These are phyloP conservation scores for Xylaria longipes DNA, from an alignment of 495 filamentous ascomycete genomes.

Conservation along the genomic window DNA sequence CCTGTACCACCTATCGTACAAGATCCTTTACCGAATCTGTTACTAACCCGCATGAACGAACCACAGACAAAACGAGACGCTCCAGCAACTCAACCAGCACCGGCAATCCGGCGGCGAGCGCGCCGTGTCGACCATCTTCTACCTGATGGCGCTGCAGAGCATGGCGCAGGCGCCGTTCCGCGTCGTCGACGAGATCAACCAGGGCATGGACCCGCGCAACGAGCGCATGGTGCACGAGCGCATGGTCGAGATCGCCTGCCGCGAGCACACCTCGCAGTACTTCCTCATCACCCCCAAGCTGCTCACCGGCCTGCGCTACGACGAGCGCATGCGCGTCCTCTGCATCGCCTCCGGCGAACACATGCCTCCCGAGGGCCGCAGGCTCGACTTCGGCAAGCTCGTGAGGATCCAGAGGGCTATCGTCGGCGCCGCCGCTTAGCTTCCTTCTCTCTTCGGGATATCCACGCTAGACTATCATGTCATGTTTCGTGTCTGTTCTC, in stretches of 20 bases:
- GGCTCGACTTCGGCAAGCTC: constrained; percentile 63
- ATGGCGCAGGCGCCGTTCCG: constrained; percentile 97
- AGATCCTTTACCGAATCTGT: background rate
- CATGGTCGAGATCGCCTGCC: constrained; percentile 93
- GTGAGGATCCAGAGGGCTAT: constrained; percentile 51
- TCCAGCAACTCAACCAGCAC: constrained; percentile 85
- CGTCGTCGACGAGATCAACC: constrained; percentile 99
- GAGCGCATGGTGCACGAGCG: constrained; percentile 97
- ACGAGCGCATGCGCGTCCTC: constrained; percentile 87
- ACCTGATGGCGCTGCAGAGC: constrained; percentile 96
- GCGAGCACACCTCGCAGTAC: constrained; percentile 72
- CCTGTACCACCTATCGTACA: background rate
- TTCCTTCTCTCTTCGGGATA: background rate
- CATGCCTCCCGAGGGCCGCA: constrained; percentile 66
- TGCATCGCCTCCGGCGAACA: constrained; percentile 93
- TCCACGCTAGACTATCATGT: background rate
- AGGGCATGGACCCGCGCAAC: constrained; percentile 98
- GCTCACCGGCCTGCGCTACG: constrained; percentile 82
- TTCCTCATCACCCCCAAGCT: constrained; percentile 99
- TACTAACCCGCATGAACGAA: background rate
- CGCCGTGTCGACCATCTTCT: constrained; percentile 97
- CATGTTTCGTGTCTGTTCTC: background rate
- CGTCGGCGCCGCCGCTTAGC: constrained; percentile 36
- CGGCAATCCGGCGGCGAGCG: constrained; percentile 97
- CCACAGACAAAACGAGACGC: constrained; percentile 74